Evolutionary conservation across 768 basidiomycete genomes (phyloP), one percentile per base, ranked within the genome.

Genomic region (Leucocoprinus birnbaumii): DNA sequence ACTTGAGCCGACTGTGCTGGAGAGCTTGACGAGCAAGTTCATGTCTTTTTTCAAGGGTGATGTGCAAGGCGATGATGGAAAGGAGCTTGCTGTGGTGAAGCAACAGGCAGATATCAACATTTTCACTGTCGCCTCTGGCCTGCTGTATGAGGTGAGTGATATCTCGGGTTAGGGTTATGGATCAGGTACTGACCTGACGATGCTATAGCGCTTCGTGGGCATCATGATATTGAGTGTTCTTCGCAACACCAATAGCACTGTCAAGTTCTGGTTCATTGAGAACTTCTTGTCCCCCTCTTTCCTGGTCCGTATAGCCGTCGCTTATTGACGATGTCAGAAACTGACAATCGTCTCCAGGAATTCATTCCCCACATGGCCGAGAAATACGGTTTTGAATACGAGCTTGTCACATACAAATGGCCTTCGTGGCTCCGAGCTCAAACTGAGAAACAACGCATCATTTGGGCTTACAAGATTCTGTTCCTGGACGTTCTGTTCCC

Each of bases 251-350:
- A 86, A 94, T 18, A 90, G 88, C 63, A 89, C 85, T 24, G 95
- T 99, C 69, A 99, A 99, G 69, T 99, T 98, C 73, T 98, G 97
- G 97, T 98, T 98, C 72, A 98, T 99, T 59, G 91, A 97, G 68
- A 98, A 99, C 73, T 99, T 99, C 81, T 80, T 98, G 13, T 98
- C 96, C 0, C 97, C 96, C 0, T 90, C 94, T 0, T 99, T 99
- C 82, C 72, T 98, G 56, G 94, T 92, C 61, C 62, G 83, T 74
- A 11, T 21, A 44, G 26, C 18, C 19, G n/a, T 34, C 47, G 19
- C 19, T 18, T 48, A n/a, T 18, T 8, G 11, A 47, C 1, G 35
- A 43, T 40, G 44, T 38, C 47, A n/a, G 25, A 0, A 18, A 9
- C 19, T 48, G 19, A 42, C 24, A 31, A 14, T 3, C 19, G 19